A percentile compares a stretch with the other conserved stretches of the same genome.
phyloP scores from a whole-genome alignment of 306 rosid species.

The Fragaria vesca region DNA sequence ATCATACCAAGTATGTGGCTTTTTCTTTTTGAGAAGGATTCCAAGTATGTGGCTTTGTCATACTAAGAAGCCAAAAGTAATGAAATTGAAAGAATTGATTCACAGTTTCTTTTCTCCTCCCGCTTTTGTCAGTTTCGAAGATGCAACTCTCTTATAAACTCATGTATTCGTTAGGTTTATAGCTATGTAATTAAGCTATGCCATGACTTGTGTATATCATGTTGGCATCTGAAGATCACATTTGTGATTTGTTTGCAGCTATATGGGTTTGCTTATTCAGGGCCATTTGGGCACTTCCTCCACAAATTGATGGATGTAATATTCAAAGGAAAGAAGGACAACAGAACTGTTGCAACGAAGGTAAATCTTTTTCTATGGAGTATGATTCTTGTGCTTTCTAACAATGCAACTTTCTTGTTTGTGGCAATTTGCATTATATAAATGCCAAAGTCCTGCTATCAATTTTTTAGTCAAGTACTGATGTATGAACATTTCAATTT shows the following conservation, averaged over 20 bases:
- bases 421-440: slow-evolving; percentile 7
- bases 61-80: background rate
- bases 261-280: slow-evolving; percentile 81
- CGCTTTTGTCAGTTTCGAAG: background rate
- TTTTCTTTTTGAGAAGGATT: too few relatives aligned
- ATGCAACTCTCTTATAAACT: background rate
- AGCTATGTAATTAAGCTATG: background rate
- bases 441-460: background rate
- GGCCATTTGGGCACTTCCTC: slow-evolving; percentile 91
- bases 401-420: background rate
- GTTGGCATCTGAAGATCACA: slow-evolving; percentile 7
- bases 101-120: background rate
- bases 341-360: slow-evolving; percentile 75
- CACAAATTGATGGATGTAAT: slow-evolving; percentile 83
- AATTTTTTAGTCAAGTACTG: slow-evolving; percentile 8
- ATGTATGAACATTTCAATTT: slow-evolving; percentile 28
- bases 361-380: slow-evolving; percentile 22
- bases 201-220: background rate
- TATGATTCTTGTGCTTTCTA: slow-evolving; percentile 5
- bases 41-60: background rate
- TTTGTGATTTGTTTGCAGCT: slow-evolving; percentile 51
- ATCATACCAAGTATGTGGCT: background rate
- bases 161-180: background rate
- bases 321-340: slow-evolving; percentile 79
- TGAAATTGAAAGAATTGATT: background rate